A percentile compares a stretch with the other conserved stretches of the same genome.
Evolutionary conservation across 2,329 filamentous ascomycete genomes (phyloP).

Genomic region (Dactylellina drechsleri): DNA sequence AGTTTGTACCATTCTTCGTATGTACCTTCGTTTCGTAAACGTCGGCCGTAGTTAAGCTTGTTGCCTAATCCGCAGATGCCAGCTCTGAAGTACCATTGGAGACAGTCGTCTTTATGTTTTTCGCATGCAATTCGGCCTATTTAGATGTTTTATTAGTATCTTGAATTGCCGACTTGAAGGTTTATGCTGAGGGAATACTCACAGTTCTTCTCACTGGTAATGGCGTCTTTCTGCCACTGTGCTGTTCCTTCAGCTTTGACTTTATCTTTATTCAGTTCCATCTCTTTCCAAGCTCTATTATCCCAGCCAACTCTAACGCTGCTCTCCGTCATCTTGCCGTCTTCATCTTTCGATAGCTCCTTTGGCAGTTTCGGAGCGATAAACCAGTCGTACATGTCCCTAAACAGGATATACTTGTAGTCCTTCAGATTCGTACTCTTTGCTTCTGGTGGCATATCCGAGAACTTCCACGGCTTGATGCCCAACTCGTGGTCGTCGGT

Average conservation of each 20-base stretch:
- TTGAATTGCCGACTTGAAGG: neutral
- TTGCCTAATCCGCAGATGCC: slow-evolving; percentile 47
- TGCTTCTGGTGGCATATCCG: slow-evolving; percentile 35
- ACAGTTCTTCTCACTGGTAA: slow-evolving; percentile 47
- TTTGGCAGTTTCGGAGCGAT: slow-evolving; percentile 31
- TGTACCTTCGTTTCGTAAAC: slow-evolving; percentile 45
- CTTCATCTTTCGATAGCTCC: slow-evolving; percentile 17
- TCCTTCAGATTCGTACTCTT: slow-evolving; percentile 29
- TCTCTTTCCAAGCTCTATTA: slow-evolving; percentile 47
- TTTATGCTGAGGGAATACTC: neutral
- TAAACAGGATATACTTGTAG: slow-evolving; percentile 47
- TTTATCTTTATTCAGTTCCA: slow-evolving; percentile 48
- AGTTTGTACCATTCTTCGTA: slow-evolving; percentile 48
- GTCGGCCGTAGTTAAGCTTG: slow-evolving; percentile 50
- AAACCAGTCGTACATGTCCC: slow-evolving; percentile 52
- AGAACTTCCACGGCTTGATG: slow-evolving; percentile 38
- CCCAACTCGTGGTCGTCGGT: slow-evolving; percentile 30
- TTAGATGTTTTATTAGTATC: slow-evolving; percentile 19
- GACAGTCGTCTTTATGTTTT: slow-evolving; percentile 27
- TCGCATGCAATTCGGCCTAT: slow-evolving; percentile 51
- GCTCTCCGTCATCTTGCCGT: slow-evolving; percentile 20
- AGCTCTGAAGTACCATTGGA: slow-evolving; percentile 49
- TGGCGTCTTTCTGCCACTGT: slow-evolving; percentile 48
- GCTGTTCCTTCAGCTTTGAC: slow-evolving; percentile 18
- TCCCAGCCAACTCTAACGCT: slow-evolving; percentile 43